Percentiles rank a stretch among this genome's conserved stretches.
Evolutionary conservation across 768 basidiomycete genomes (phyloP).

Genomic region (Tylopilus felleus): DNA sequence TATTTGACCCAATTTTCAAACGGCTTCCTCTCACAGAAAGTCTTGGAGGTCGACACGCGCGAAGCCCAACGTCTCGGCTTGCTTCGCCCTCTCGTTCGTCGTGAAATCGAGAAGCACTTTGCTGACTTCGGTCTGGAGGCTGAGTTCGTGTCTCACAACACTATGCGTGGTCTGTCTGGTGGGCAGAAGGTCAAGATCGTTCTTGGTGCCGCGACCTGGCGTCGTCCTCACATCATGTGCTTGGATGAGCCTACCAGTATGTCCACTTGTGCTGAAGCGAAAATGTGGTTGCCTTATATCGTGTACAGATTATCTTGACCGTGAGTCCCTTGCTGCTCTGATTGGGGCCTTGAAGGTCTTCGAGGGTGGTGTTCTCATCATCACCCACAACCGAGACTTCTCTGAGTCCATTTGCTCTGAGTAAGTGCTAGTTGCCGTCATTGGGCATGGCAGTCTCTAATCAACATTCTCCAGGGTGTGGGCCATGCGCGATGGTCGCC

Average conservation of each 20-base stretch:
- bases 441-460: background rate
- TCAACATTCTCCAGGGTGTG: slow-evolving; percentile 56
- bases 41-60: slow-evolving; percentile 94
- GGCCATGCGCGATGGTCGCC: slow-evolving; percentile 97
- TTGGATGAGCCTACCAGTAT: slow-evolving; percentile 93
- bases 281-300: background rate
- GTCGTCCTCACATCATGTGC: slow-evolving; percentile 95
- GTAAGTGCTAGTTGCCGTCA: slow-evolving; percentile 24
- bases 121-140: slow-evolving; percentile 99
- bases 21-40: slow-evolving; percentile 55
- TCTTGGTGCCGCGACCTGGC: slow-evolving; percentile 97
- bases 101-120: slow-evolving; percentile 99
- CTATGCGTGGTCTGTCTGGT: slow-evolving; percentile 97
- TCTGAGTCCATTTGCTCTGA: slow-evolving; percentile 97
- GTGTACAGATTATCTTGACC: slow-evolving; percentile 88
- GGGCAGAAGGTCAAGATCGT: slow-evolving; percentile 99
- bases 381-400: slow-evolving; percentile 98
- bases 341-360: slow-evolving; percentile 98
- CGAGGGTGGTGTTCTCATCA: slow-evolving; percentile 97
- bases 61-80: slow-evolving; percentile 96
- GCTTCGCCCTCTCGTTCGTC: slow-evolving; percentile 93
- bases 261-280: slow-evolving; percentile 23
- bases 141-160: slow-evolving; percentile 99
- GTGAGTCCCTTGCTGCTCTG: slow-evolving; percentile 97
- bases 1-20: background rate